Percentiles rank a stretch among this genome's conserved stretches.
Conservation (phyloP, 1,284 basidiomycete genomes). For the Kwoniella shivajii region DNA sequence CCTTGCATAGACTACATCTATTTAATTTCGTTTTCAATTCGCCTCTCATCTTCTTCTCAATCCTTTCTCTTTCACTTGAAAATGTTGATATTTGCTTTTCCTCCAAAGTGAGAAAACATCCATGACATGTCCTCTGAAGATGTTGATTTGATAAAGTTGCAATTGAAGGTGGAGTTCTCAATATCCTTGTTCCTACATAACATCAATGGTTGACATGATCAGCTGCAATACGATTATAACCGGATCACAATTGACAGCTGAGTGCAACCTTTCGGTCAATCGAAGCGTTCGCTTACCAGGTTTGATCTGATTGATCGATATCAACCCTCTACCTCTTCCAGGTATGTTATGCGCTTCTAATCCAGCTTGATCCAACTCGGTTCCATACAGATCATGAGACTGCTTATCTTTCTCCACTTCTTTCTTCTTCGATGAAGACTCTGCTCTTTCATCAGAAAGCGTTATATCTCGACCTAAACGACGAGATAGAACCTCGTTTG, state of each 20-base stretch:
- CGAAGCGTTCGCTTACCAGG: conserved; percentile 22
- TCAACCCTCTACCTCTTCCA: conserved; percentile 40
- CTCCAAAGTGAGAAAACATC: conserved; percentile 59
- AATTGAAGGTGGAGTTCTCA: conserved; percentile 64
- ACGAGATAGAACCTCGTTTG: no score
- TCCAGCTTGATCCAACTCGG: conserved; percentile 15
- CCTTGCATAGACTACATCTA: conserved; percentile 71
- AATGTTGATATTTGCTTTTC: conserved; percentile 32
- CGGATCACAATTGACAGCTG: no score
- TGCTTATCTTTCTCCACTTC: not conserved
- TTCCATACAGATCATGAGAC: conserved; percentile 2
- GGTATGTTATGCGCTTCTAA: conserved; percentile 26
- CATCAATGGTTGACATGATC: not conserved
- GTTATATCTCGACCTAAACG: no score
- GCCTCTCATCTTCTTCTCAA: not conserved
- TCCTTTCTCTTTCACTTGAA: not conserved
- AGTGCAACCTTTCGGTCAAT: not conserved
- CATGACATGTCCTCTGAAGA: conserved; percentile 67
- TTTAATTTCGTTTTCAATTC: conserved; percentile 45
- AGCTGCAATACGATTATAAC: not conserved
- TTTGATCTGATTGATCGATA: conserved; percentile 18
- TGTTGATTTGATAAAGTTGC: conserved; percentile 67
- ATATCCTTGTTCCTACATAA: conserved; percentile 62
- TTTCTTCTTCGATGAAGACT: no score
- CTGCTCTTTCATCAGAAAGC: no score